Conservation (phyloP, 129 eudicot genomes). For the Centella asiatica region DNA sequence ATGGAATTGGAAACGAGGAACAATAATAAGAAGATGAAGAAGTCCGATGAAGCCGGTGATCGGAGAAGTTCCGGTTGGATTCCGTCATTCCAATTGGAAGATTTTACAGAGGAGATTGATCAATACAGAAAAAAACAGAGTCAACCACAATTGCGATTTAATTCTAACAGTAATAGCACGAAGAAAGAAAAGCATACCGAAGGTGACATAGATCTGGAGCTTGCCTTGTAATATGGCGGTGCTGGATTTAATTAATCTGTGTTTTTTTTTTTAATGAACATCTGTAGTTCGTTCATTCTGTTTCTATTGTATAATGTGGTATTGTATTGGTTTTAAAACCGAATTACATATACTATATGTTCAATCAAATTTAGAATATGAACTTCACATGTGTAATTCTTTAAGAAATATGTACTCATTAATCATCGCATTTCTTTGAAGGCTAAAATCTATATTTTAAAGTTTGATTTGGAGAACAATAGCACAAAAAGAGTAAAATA, state of each 20-base stretch:
- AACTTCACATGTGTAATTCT: no score
- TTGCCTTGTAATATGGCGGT: constrained; percentile 11
- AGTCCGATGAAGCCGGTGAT: background rate
- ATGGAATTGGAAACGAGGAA: constrained; percentile 2
- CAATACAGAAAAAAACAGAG: background rate
- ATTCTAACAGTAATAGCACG: background rate
- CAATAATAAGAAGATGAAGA: background rate
- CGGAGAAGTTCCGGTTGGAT: constrained; percentile 13
- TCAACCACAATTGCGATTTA: background rate
- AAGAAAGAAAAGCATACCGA: background rate
- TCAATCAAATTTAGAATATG: no score
- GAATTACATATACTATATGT: no score
- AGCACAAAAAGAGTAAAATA: no score
- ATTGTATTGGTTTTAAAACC: no score
- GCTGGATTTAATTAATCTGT: background rate
- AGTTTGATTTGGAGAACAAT: no score
- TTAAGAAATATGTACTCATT: no score
- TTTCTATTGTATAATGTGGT: background rate
- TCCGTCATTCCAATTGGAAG: constrained; percentile 25
- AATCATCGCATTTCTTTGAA: no score
- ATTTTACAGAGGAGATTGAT: constrained; percentile 16
- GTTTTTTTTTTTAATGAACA: no score
- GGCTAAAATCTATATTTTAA: no score
- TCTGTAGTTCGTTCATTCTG: no score
- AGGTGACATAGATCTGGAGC: constrained; percentile 15